A percentile compares a stretch with the other conserved stretches of the same genome.
These are phyloP conservation scores for Byssothecium circinans DNA, from an alignment of 2,329 filamentous ascomycete genomes.

Conservation along the genomic window DNA sequence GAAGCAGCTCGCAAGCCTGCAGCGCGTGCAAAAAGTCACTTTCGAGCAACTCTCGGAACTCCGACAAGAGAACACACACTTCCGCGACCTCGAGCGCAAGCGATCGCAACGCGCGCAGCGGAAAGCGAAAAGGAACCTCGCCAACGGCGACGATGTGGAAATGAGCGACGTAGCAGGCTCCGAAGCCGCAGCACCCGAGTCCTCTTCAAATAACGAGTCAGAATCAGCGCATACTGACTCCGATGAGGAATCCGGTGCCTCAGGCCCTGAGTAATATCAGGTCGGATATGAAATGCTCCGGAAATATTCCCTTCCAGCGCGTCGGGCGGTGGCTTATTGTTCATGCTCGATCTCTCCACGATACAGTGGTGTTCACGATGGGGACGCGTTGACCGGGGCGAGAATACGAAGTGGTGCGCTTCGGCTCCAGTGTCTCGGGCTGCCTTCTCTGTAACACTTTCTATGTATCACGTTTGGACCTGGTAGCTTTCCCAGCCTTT, in stretches of 20 bases:
- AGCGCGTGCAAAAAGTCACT: slow-evolving; percentile 49
- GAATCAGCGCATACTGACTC: slow-evolving; percentile 19
- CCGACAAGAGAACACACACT: slow-evolving; percentile 45
- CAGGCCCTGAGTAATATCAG: neutral
- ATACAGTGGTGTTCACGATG: neutral
- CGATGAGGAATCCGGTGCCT: slow-evolving; percentile 1
- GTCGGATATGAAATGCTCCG: neutral
- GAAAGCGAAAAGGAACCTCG: slow-evolving; percentile 23
- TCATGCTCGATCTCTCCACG: neutral
- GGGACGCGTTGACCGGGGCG: neutral
- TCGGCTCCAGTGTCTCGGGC: neutral
- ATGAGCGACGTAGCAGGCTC: slow-evolving; percentile 24
- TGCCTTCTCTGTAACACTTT: neutral
- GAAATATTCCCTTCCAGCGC: neutral
- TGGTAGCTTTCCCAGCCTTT: too few species aligned
- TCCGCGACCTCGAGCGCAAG: slow-evolving; percentile 34
- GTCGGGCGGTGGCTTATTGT: neutral
- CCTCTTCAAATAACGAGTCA: slow-evolving; percentile 7
- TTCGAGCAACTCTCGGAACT: slow-evolving; percentile 50
- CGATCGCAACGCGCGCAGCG: slow-evolving; percentile 24
- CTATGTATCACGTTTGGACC: too few species aligned
- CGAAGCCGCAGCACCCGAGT: slow-evolving; percentile 11
- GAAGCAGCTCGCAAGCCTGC: slow-evolving; percentile 47
- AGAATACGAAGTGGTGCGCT: neutral
- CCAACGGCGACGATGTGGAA: slow-evolving; percentile 34